Evolutionary conservation across 345 rosid species (phyloP), one percentile per base, ranked within the genome.

Genomic region (Citrus mangshanensis): DNA sequence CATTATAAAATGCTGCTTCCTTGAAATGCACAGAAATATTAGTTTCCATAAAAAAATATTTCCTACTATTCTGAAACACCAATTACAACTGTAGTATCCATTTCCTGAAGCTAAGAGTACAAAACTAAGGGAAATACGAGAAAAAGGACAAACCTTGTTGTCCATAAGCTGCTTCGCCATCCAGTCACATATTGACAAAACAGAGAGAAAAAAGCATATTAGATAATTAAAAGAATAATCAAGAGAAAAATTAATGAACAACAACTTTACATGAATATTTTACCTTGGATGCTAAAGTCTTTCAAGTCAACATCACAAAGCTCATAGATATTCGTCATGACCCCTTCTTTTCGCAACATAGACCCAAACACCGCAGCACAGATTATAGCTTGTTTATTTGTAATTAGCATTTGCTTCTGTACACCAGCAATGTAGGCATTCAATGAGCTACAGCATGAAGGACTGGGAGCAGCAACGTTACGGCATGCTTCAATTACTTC

Each of bases 241-340:
- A 66, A 16, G 5, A 71, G 61, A 72, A 72, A 46, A 54, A 4
- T 54, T 54, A 54, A 16, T 54, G 58, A 54, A 54, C 58, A 54
- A 4, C 64, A 35, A 32, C 9, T 68, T 54, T 61, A 21, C 76
- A 65, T 6, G 77, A 68, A 61, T 51, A 54, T 49, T 46, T 42
- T 80, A 96, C 98, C 95, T 93, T 94, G 98, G 83, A 94, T 88
- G 78, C 98, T 93, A 76, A 92, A 95, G 87, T 95, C 97, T 89
- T 94, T 95, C 85, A 94, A 87, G 90, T 94, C 97, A 68, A 96
- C 92, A 62, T 94, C 97, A 86, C 99, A 96, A 79, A 92, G 97
- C 83, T 94, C 94, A 85, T 92, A 96, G 42, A 96, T 83, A 83
- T 96, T 89, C 72, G 95, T 85, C 91, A 94, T 87, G 78, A 96